Evolutionary conservation across 345 rosid species (phyloP), one percentile per base, ranked within the genome.

Genomic region (Durio zibethinus): DNA sequence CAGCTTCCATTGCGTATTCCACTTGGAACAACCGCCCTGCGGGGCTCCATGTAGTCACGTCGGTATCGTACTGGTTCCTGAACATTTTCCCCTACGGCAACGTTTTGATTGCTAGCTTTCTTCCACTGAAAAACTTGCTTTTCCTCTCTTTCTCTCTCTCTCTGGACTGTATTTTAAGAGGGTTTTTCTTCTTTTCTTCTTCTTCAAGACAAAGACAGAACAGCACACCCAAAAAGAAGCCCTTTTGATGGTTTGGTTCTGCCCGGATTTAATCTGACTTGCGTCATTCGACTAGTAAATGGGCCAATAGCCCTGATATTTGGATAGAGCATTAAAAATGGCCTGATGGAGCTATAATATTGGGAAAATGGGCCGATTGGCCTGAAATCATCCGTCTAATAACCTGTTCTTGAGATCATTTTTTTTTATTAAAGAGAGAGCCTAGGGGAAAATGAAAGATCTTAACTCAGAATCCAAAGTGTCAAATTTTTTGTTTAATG

Each of bases 1-100:
- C 97, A 15, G 99, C 98, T 87, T 97, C 99, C 98, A 97, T 97
- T 62, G 99, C 97, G 87, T 97, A 94, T 82, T 97, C 98, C 75
- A 97, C 98, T 88, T 97, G 99, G 83, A 91, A 92, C 14, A 97
- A 86, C 72, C 99, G 84, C 15, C 99, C 98, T 42, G 97, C 93
- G 0, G 99, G 99, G 87, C 98, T 92, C 99, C 99, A 97, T 75
- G 99, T 92, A 57, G 99, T 97, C 29, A 94, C 99, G 65, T 97
- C 97, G 9, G 99, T 97, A 67, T 94, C 99, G 89, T 97, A 97
- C 78, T 94, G 99, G 82, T 97, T 97, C 88, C 99, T 88, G 80
- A 97, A 10, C 99, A 96, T 78, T 54, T 43, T 31, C 38, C 36
- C 33, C 75, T 47, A 71, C 21, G 80, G 10, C 61, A 29, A 25